Conservation (phyloP, 805 yeast species). For the Wickerhamomyces ciferrii region DNA sequence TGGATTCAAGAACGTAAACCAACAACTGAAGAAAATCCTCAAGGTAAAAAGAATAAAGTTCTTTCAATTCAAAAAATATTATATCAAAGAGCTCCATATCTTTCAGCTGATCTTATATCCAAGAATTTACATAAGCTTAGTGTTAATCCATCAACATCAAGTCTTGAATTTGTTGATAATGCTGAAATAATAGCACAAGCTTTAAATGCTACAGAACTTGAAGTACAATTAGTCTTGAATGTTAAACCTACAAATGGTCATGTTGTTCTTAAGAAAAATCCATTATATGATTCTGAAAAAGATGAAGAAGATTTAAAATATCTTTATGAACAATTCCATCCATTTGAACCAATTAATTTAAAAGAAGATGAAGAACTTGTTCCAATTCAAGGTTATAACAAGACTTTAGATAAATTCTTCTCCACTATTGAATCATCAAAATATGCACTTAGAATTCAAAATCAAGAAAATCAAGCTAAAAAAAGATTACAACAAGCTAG, state of each 20-base stretch:
- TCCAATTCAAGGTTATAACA: constrained; percentile 62
- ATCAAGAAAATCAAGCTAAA: constrained; percentile 70
- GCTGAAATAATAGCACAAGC: constrained; percentile 32
- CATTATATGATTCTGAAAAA: constrained; percentile 36
- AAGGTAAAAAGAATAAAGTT: constrained; percentile 36
- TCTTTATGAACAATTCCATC: constrained; percentile 64
- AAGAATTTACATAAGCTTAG: constrained; percentile 42
- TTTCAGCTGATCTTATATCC: constrained; percentile 75
- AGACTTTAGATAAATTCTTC: constrained; percentile 77
- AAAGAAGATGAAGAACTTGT: constrained; percentile 32
- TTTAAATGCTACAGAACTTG: constrained; percentile 41
- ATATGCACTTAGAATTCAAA: constrained; percentile 66
- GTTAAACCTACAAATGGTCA: constrained; percentile 45
- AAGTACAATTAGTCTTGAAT: constrained; percentile 32
- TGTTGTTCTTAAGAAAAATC: constrained; percentile 59
- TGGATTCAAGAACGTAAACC: constrained; percentile 24
- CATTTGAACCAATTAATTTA: constrained; percentile 49
- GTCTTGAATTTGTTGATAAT: constrained; percentile 22
- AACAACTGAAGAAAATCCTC: constrained; percentile 6
- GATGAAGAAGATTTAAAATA: constrained; percentile 38
- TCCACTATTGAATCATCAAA: constrained; percentile 83
- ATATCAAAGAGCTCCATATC: constrained; percentile 62
- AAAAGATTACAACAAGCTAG: constrained; percentile 72
- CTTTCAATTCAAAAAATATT: constrained; percentile 65
- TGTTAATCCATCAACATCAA: constrained; percentile 40